Percentiles rank a stretch among this genome's conserved stretches.
These are phyloP conservation scores for Harringtonia aguacate DNA, from an alignment of 2,329 filamentous ascomycete genomes.

Conservation along the genomic window DNA sequence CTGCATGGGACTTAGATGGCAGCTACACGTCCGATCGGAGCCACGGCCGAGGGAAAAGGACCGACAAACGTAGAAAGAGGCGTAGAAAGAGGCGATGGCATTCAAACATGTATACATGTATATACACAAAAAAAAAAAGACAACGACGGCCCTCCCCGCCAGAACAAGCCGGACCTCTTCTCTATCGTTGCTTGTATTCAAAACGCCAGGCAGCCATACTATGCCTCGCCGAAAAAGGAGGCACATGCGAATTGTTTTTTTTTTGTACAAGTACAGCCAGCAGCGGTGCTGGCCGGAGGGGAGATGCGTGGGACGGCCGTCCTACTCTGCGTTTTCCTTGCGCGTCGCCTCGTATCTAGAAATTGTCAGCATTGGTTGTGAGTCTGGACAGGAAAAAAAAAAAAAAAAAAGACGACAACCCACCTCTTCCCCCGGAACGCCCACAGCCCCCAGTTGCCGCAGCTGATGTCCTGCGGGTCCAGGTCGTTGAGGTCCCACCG, in stretches of 20 bases:
- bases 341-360: conserved; percentile 13
- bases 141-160: neutral
- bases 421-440: conserved; percentile 95
- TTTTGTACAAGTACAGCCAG: no score
- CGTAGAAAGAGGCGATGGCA: conserved; percentile 9
- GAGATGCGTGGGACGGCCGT: no score
- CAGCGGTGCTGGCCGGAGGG: no score
- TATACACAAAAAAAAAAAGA: neutral
- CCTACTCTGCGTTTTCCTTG: neutral
- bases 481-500: conserved; percentile 96
- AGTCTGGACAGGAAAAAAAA: neutral
- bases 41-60: neutral
- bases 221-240: neutral
- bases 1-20: no score
- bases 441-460: conserved; percentile 96
- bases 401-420: conserved; percentile 18
- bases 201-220: neutral
- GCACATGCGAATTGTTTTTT: no score
- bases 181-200: neutral
- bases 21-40: no score
- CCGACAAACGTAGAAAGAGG: no score
- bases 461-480: conserved; percentile 87
- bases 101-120: conserved; percentile 8
- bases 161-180: neutral
- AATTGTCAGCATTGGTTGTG: neutral